phyloP scores from a whole-genome alignment of 495 filamentous ascomycete genomes.

The Podospora australis region DNA sequence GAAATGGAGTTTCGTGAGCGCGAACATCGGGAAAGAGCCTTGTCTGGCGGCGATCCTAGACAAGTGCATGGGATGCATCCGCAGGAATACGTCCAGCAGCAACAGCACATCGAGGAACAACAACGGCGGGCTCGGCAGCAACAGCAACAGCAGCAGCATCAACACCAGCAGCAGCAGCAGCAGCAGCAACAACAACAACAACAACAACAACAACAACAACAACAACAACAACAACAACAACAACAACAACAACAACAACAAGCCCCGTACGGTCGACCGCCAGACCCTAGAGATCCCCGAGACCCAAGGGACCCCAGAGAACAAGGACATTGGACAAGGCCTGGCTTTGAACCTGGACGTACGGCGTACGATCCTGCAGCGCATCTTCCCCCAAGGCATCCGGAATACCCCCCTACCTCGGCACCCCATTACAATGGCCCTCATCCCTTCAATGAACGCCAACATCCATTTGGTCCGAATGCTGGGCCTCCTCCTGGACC shows the following conservation, averaged over 20 bases:
- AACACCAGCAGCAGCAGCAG: conserved; percentile 1
- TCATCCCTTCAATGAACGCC: conserved; percentile 43
- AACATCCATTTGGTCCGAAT: conserved; percentile 38
- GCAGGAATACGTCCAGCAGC: conserved; percentile 16
- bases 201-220: conserved; percentile 23
- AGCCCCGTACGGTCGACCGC: conserved; percentile 34
- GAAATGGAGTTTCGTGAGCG: conserved; percentile 29
- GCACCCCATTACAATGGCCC: conserved; percentile 39
- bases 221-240: conserved; percentile 23
- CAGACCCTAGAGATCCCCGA: conserved; percentile 27
- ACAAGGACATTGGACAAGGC: conserved; percentile 35
- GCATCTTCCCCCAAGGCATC: conserved; percentile 33
- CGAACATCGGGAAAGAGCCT: conserved; percentile 35
- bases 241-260: conserved; percentile 30
- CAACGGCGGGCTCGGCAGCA: conserved; percentile 3
- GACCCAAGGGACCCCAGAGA: conserved; percentile 32
- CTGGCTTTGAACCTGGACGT: conserved; percentile 34
- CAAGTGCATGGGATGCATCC: conserved; percentile 23
- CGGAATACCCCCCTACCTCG: conserved; percentile 37
- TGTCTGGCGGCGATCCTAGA: conserved; percentile 26
- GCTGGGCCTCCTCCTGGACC: conserved; percentile 32
- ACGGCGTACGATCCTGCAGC: conserved; percentile 33
- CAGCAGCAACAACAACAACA: conserved; percentile 24
- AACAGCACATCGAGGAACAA: conserved; percentile 20
- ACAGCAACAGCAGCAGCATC: conserved; percentile 25